Evolutionary conservation across 495 filamentous ascomycete genomes (phyloP), one percentile per base, ranked within the genome.

Genomic region (Lasiosphaeria miniovina): DNA sequence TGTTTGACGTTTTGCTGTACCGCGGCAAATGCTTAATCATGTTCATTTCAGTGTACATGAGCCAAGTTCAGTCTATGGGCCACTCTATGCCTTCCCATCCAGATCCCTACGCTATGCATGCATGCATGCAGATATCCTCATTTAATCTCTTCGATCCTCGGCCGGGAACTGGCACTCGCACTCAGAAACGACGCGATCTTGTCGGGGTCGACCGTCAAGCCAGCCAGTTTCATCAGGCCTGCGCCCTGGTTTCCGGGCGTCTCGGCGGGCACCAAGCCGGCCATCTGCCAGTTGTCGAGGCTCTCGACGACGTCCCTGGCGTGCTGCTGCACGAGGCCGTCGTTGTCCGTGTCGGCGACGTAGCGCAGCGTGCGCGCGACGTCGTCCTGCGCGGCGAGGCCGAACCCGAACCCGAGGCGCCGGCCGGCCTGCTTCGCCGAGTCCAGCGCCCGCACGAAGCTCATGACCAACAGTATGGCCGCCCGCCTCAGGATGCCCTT

Each of bases 281-380:
- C 84, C 72, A 89, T 75, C 61, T 83, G 76, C 88, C 86, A 90
- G 24, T 82, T 84, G 69, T 89, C 84, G 61, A 95, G 61, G 49
- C 84, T 88, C 73, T 91, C 90, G 49, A 87, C 70, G 55, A 93
- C 82, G 56, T 83, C 86, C 31, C 76, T 77, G 31, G 89, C 82
- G 77, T 95, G 89, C 52, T 87, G 84, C 59, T 82, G 81, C 11
- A 92, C 89, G 65, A 94, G 75, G 8, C 78, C 82, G 71, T 96
- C 91, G 36, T 75, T 80, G 66, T 95, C 91, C 43, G 82, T 85
- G 50, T 75, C 80, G 54, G 80, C 79, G 17, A 91, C 83, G 71
- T 89, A 91, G 41, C 71, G 71, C 54, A 96, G 65, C 33, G 87
- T 82, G 38, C 82, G 80, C 57, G 84, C 64, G 50, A 93, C 80